Percentiles rank a stretch among this genome's conserved stretches.
phyloP scores from a whole-genome alignment of 2,329 filamentous ascomycete genomes.

The Colletotrichum horii region DNA sequence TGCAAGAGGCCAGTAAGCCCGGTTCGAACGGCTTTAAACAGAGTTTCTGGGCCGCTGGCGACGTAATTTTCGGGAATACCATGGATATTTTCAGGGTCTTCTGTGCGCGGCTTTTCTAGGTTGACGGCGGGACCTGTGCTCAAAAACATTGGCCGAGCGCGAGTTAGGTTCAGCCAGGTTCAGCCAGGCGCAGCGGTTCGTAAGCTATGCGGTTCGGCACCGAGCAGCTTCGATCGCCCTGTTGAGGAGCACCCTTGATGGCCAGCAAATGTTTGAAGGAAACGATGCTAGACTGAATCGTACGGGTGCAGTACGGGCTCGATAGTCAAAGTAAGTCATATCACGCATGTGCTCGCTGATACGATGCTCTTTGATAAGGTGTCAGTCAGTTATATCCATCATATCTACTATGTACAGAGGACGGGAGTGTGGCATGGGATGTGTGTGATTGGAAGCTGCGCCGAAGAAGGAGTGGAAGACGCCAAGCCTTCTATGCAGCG shows the following conservation, averaged over 20 bases:
- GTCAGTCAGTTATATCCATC: background rate
- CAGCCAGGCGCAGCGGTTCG: background rate
- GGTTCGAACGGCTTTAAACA: background rate
- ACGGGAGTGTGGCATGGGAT: background rate
- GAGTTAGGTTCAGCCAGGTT: background rate
- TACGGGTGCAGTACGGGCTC: background rate
- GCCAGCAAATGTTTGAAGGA: background rate
- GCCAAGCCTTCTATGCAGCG: constrained; percentile 8
- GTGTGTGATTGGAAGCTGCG: background rate
- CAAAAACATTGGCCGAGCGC: background rate
- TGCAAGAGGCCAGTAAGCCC: background rate
- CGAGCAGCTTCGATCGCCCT: background rate
- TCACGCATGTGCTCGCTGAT: background rate
- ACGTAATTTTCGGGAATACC: background rate
- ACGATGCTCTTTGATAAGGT: background rate
- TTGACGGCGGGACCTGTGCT: background rate
- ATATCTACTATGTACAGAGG: background rate
- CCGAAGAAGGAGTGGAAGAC: background rate
- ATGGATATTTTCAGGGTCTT: background rate
- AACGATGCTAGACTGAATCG: background rate
- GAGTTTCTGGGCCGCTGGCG: background rate
- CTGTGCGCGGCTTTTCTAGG: background rate
- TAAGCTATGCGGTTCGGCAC: background rate
- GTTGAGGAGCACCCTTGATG: background rate
- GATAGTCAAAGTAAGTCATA: background rate